Evolutionary conservation across 257 asterid genomes (phyloP).

Genomic region (Cynanchum wilfordii): DNA sequence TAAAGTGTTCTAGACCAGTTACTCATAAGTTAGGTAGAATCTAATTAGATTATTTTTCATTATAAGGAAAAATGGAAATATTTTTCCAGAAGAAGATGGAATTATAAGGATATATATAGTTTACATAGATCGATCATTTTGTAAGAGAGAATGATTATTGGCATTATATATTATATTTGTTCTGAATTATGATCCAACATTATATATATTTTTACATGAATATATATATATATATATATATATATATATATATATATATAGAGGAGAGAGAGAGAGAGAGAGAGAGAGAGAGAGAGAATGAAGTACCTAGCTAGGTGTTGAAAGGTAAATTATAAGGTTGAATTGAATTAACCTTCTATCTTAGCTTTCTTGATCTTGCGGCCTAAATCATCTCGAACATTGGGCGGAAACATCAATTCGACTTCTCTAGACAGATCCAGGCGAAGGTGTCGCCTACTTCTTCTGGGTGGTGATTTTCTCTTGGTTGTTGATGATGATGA

Average conservation of each 20-base stretch:
- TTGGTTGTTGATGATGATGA: slow-evolving; percentile 13
- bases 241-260: too few species aligned
- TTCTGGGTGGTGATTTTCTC: slow-evolving; percentile 29
- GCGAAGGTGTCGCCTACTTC: slow-evolving; percentile 20
- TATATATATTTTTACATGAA: neutral
- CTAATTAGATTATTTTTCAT: neutral
- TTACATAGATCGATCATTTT: neutral
- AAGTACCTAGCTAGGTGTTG: neutral
- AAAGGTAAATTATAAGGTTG: neutral
- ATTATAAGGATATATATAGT: neutral
- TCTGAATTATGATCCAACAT: neutral
- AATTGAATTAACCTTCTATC: slow-evolving; percentile 28
- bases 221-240: neutral
- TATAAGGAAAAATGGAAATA: neutral
- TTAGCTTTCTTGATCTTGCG: slow-evolving; percentile 38
- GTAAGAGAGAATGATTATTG: neutral
- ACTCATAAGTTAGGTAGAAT: neutral
- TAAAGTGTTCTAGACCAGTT: slow-evolving; percentile 1
- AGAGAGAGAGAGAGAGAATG: too few species aligned
- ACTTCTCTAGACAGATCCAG: slow-evolving; percentile 31
- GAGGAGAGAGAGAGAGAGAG: too few species aligned
- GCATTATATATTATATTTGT: neutral
- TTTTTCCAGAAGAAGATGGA: neutral
- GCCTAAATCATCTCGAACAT: slow-evolving; percentile 14
- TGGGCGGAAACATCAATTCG: slow-evolving; percentile 31